These are phyloP conservation scores for Scenedesmus sp. DNA, from an alignment of 163 green algal genomes.

Conservation along the genomic window DNA sequence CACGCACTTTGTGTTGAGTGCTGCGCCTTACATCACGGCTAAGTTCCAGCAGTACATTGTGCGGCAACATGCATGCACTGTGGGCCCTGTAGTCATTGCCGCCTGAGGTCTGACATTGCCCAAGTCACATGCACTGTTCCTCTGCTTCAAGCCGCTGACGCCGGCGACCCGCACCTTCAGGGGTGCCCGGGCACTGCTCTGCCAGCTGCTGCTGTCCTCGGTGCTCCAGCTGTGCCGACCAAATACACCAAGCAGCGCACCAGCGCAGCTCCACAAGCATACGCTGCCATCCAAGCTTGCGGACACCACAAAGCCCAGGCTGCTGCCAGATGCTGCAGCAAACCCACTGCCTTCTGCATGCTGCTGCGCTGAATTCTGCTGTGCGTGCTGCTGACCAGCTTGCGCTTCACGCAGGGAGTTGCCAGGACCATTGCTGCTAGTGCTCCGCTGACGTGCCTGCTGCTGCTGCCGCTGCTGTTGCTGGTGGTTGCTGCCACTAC, in stretches of 20 bases:
- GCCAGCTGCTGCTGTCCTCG: conserved; percentile 18
- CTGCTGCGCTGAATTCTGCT: background rate
- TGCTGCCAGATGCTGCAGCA: background rate
- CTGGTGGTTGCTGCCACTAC: background rate
- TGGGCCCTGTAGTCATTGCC: too few relatives aligned
- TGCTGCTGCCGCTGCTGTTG: conserved; percentile 11
- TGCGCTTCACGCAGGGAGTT: background rate
- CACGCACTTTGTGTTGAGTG: too few relatives aligned
- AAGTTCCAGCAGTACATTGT: background rate
- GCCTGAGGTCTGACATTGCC: too few relatives aligned
- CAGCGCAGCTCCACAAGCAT: conserved; percentile 12
- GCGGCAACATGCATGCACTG: background rate
- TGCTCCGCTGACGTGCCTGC: background rate
- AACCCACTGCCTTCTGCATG: background rate
- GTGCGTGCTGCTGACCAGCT: background rate
- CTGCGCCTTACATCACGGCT: background rate
- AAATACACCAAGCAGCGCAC: conserved; percentile 27
- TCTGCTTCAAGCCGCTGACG: too few relatives aligned
- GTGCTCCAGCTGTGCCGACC: conserved; percentile 16
- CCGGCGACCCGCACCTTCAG: background rate
- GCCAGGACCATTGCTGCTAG: background rate
- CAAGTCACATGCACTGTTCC: background rate
- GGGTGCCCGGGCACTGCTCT: background rate
- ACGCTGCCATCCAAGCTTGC: conserved; percentile 1
- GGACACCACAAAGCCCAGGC: conserved; percentile 22